These are phyloP conservation scores for Linanthus parryae DNA, from an alignment of 148 eudicot species.

Conservation along the genomic window DNA sequence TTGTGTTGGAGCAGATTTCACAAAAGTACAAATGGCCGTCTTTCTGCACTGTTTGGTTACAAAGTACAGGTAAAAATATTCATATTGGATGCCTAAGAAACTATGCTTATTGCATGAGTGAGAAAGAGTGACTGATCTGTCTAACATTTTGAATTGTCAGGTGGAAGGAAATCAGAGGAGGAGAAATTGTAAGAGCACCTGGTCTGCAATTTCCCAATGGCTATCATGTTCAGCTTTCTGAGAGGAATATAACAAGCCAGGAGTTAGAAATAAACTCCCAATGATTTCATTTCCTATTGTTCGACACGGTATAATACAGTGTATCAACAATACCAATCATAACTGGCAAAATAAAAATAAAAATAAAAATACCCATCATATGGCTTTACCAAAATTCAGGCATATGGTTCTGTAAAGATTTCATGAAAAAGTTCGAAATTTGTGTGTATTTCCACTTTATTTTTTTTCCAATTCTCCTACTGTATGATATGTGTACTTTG, in stretches of 20 bases:
- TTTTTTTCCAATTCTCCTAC: no score
- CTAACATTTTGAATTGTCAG: constrained; percentile 21
- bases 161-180: constrained; percentile 55
- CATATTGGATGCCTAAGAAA: background rate
- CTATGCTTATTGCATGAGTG: constrained; percentile 1
- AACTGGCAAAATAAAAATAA: no score
- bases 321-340: no score
- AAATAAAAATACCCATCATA: no score
- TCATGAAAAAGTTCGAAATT: no score
- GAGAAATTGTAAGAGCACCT: constrained; percentile 55
- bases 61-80: constrained; percentile 42
- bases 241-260: constrained; percentile 14
- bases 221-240: constrained; percentile 34
- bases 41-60: constrained; percentile 65
- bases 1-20: constrained; percentile 69
- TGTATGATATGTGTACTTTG: no score
- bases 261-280: no score
- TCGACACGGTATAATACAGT: no score
- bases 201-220: constrained; percentile 70
- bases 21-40: constrained; percentile 65
- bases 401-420: no score
- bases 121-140: constrained; percentile 1
- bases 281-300: no score
- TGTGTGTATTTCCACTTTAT: no score
- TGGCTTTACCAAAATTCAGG: no score